Conservation (phyloP, 805 yeast species). For the Starmerella apicola region DNA sequence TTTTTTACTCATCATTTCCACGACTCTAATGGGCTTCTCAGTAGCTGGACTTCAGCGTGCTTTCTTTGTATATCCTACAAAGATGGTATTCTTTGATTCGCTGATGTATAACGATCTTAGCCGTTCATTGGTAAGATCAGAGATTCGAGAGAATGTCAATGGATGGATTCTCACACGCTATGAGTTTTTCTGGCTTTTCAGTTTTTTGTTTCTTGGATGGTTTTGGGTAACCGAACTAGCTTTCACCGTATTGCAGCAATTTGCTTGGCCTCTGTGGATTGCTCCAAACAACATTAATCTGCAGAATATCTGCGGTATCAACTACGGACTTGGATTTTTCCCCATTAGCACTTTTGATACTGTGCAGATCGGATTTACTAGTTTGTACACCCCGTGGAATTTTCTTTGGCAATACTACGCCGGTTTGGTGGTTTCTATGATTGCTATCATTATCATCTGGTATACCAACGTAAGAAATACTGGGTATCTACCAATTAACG, state of each 20-base stretch:
- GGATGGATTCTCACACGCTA: conserved; percentile 49
- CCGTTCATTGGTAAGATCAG: conserved; percentile 33
- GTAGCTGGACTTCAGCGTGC: conserved; percentile 53
- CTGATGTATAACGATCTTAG: conserved; percentile 38
- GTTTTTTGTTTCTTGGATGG: conserved; percentile 37
- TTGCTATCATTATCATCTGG: conserved; percentile 29
- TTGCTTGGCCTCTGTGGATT: conserved; percentile 51
- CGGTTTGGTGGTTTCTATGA: conserved; percentile 40
- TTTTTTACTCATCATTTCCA: conserved; percentile 39
- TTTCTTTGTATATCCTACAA: conserved; percentile 41
- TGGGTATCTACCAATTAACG: conserved; percentile 33
- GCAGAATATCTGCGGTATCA: conserved; percentile 49
- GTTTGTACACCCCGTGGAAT: conserved; percentile 29
- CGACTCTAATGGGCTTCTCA: conserved; percentile 54
- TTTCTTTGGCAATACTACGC: conserved; percentile 32
- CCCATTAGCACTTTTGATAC: conserved; percentile 40
- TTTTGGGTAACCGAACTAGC: conserved; percentile 57
- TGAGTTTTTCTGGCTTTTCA: conserved; percentile 35
- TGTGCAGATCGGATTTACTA: conserved; percentile 33
- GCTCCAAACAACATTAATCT: conserved; percentile 41
- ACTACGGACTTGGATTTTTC: conserved; percentile 33
- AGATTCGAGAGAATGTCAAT: conserved; percentile 34
- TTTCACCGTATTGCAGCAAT: conserved; percentile 46
- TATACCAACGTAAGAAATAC: conserved; percentile 33
- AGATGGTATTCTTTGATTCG: conserved; percentile 30